Evolutionary conservation across 2,329 filamentous ascomycete genomes (phyloP).

Genomic region (Cladosporium velox): DNA sequence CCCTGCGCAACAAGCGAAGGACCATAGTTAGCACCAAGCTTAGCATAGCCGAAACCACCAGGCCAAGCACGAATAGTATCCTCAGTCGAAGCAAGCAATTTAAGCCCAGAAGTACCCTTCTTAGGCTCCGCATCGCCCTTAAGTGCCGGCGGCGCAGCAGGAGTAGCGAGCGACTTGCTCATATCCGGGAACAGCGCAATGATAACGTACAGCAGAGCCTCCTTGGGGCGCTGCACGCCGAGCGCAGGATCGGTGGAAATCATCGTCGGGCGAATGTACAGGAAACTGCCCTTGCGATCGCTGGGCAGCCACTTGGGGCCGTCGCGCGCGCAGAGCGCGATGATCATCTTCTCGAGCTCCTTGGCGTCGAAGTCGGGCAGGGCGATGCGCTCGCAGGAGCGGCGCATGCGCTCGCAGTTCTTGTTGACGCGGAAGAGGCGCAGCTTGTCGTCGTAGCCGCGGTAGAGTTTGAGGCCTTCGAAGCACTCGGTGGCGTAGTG

Average conservation of each 20-base stretch:
- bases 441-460: constrained; percentile 67
- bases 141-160: constrained; percentile 29
- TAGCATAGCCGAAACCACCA: constrained; percentile 88
- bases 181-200: constrained; percentile 52
- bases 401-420: constrained; percentile 66
- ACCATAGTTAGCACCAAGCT: constrained; percentile 92
- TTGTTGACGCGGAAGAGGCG: constrained; percentile 73
- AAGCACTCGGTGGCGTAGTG: constrained; percentile 92
- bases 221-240: constrained; percentile 74
- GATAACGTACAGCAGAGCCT: constrained; percentile 89
- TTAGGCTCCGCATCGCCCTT: constrained; percentile 28
- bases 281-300: constrained; percentile 64
- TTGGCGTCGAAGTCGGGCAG: constrained; percentile 70
- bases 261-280: constrained; percentile 73
- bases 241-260: constrained; percentile 80
- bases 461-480: constrained; percentile 76
- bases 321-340: constrained; percentile 70
- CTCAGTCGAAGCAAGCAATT: constrained; percentile 57
- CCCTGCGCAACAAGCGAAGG: constrained; percentile 76
- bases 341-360: constrained; percentile 72
- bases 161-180: constrained; percentile 37
- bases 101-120: constrained; percentile 19
- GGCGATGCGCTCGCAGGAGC: constrained; percentile 62
- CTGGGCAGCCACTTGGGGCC: constrained; percentile 76
- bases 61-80: constrained; percentile 91